A percentile compares a stretch with the other conserved stretches of the same genome.
These are phyloP conservation scores for Pichia heedii DNA, from an alignment of 805 yeast species.

Conservation along the genomic window DNA sequence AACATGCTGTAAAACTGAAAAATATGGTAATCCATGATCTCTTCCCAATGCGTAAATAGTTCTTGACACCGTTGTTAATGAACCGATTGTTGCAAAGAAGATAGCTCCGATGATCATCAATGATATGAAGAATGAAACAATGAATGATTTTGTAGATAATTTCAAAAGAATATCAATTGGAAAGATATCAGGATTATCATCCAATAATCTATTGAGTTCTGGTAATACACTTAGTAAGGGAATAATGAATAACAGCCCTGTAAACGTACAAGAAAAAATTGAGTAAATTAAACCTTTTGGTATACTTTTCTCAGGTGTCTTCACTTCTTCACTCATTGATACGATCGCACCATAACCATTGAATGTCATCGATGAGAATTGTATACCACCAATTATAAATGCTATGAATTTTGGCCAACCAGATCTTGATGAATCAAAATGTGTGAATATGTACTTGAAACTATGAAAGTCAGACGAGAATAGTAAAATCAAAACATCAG, in stretches of 20 bases:
- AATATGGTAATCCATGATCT: constrained; percentile 70
- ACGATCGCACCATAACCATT: constrained; percentile 80
- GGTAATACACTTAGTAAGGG: constrained; percentile 70
- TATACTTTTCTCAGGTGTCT: constrained; percentile 61
- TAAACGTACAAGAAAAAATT: constrained; percentile 52
- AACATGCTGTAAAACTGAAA: constrained; percentile 56
- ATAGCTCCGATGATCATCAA: constrained; percentile 60
- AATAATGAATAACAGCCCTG: constrained; percentile 63
- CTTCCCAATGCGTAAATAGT: constrained; percentile 76
- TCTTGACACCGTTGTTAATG: constrained; percentile 74
- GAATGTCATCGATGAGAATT: constrained; percentile 68
- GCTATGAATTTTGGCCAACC: constrained; percentile 72
- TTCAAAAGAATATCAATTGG: constrained; percentile 75
- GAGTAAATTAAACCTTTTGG: constrained; percentile 67
- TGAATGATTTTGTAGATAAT: constrained; percentile 54
- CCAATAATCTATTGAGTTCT: constrained; percentile 46
- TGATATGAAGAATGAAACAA: constrained; percentile 62
- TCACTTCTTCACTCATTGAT: constrained; percentile 76
- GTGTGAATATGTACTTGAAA: constrained; percentile 48
- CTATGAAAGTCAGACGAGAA: constrained; percentile 54
- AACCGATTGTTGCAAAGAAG: constrained; percentile 68
- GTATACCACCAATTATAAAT: constrained; percentile 72
- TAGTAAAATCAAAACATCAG: constrained; percentile 53
- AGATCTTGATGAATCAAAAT: constrained; percentile 61
- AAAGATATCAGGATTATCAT: constrained; percentile 56